These are phyloP conservation scores for Hericium alpestre DNA, from an alignment of 768 basidiomycete genomes.

Conservation along the genomic window DNA sequence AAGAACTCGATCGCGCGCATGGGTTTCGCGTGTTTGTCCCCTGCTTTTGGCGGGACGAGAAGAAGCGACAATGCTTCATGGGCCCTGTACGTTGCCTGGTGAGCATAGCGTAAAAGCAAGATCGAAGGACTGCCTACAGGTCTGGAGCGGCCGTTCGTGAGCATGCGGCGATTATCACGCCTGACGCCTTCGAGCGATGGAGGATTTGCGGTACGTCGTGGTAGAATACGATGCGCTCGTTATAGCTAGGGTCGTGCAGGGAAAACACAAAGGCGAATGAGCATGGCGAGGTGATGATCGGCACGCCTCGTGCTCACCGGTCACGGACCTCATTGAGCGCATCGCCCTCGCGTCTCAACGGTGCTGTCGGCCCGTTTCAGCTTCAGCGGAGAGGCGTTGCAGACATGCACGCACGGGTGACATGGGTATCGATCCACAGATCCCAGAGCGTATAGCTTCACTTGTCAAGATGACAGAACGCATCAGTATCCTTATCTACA, in stretches of 20 bases:
- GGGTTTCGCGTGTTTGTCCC: constrained; percentile 22
- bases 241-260: constrained; percentile 28
- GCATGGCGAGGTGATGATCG: neutral
- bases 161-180: constrained; percentile 55
- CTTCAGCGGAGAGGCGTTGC: neutral
- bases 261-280: neutral
- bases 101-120: neutral
- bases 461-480: neutral
- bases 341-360: constrained; percentile 39
- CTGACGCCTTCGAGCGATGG: constrained; percentile 39
- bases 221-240: constrained; percentile 58
- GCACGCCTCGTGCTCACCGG: constrained; percentile 19
- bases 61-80: constrained; percentile 61
- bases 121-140: constrained; percentile 37
- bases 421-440: constrained; percentile 78
- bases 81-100: constrained; percentile 38
- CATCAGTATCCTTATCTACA: constrained; percentile 2
- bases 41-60: constrained; percentile 33
- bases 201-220: constrained; percentile 67
- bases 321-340: constrained; percentile 41
- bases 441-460: constrained; percentile 77
- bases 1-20: constrained; percentile 51
- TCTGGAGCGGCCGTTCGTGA: constrained; percentile 61
- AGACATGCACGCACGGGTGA: constrained; percentile 31
- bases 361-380: constrained; percentile 26